phyloP scores from a whole-genome alignment of 164 flowering plant genomes.

The Magnolia kwangsiensis region DNA sequence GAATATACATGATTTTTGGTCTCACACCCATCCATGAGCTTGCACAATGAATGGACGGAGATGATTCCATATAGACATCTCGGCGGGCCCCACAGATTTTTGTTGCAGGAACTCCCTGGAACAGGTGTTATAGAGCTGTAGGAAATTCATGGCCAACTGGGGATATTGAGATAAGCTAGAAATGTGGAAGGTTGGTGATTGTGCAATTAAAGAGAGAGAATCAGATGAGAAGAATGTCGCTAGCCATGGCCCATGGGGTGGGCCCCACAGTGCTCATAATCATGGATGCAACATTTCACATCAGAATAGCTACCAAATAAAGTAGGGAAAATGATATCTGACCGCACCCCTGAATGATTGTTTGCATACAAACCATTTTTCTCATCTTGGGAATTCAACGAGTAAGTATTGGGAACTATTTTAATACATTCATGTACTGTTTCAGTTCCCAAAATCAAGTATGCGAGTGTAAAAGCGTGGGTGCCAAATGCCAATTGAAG shows the following conservation, averaged over 20 bases:
- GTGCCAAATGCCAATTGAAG: not conserved
- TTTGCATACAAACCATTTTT: not conserved
- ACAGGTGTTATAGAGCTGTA: too few relatives aligned
- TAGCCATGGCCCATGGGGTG: not conserved
- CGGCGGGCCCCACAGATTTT: too few relatives aligned
- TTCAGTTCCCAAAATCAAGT: not conserved
- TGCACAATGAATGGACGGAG: not conserved
- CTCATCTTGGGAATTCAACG: not conserved
- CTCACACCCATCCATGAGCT: too few relatives aligned
- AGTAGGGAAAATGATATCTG: not conserved
- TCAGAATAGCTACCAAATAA: not conserved
- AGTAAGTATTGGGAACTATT: not conserved
- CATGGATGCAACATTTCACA: constrained; percentile 5
- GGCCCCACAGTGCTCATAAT: not conserved
- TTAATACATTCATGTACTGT: not conserved
- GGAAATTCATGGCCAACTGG: not conserved
- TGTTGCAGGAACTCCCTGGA: too few relatives aligned
- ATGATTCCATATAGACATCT: not conserved
- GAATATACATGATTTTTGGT: too few relatives aligned
- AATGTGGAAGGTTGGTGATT: too few relatives aligned
- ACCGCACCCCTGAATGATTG: not conserved
- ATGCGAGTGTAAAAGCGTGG: too few relatives aligned
- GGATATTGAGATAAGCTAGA: not conserved
- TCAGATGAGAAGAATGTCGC: constrained; percentile 3
- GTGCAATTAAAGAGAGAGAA: not conserved